Evolutionary conservation across 495 filamentous ascomycete genomes (phyloP).

Genomic region (Opeltia flavorubescens): DNA sequence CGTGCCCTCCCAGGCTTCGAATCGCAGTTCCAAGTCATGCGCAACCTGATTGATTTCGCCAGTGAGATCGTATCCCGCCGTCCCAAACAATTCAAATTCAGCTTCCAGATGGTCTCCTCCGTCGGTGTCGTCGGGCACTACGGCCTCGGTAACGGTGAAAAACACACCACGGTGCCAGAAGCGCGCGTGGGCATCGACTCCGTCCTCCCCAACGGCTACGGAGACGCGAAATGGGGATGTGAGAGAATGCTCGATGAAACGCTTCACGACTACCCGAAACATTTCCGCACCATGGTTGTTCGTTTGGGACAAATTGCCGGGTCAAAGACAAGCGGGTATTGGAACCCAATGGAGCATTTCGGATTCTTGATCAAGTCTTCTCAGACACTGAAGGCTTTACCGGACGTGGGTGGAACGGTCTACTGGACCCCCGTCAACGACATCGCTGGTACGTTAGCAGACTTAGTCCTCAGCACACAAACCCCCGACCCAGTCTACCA

Average conservation of each 20-base stretch:
- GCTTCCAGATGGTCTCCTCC: slow-evolving; percentile 15
- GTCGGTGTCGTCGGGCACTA: slow-evolving; percentile 14
- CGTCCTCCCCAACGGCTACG: slow-evolving; percentile 27
- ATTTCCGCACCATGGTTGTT: no score
- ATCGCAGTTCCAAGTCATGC: slow-evolving; percentile 28
- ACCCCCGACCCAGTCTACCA: slow-evolving; percentile 33
- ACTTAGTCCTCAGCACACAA: slow-evolving; percentile 21
- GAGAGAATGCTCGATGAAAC: slow-evolving; percentile 37
- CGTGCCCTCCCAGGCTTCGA: slow-evolving; percentile 26
- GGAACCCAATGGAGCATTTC: slow-evolving; percentile 35
- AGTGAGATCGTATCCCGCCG: slow-evolving; percentile 1
- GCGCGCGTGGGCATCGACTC: no score
- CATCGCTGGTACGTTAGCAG: slow-evolving; percentile 25
- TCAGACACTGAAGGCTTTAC: slow-evolving; percentile 29
- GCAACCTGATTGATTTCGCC: slow-evolving; percentile 27
- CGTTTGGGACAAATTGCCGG: no score
- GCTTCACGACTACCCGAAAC: slow-evolving; percentile 26
- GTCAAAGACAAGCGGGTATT: no score
- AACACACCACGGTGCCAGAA: no score
- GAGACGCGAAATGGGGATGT: slow-evolving; percentile 36
- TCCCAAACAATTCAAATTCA: slow-evolving; percentile 3
- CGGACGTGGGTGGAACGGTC: slow-evolving; percentile 27
- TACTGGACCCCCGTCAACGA: slow-evolving; percentile 38
- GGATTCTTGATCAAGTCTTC: slow-evolving; percentile 36
- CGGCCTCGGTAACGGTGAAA: no score